phyloP scores from a whole-genome alignment of 495 filamentous ascomycete genomes.

The Aspergillus avenaceus region DNA sequence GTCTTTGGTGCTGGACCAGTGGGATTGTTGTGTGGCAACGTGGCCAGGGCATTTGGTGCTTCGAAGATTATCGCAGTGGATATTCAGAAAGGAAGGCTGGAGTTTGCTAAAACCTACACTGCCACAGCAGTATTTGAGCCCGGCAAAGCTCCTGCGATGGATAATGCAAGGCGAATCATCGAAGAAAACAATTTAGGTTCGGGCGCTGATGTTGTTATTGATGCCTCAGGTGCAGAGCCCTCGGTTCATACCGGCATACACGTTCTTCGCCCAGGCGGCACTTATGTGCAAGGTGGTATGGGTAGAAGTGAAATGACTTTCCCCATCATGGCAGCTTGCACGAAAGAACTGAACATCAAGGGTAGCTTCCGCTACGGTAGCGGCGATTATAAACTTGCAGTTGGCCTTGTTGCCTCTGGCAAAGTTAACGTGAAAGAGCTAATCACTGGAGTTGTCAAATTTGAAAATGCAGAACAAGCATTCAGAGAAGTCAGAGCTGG shows the following conservation, averaged over 20 bases:
- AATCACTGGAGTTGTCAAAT: conserved; percentile 50
- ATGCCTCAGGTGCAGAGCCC: conserved; percentile 52
- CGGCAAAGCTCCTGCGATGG: conserved; percentile 25
- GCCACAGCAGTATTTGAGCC: conserved; percentile 43
- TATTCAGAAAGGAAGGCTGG: conserved; percentile 45
- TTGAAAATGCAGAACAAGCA: conserved; percentile 49
- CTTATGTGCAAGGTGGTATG: conserved; percentile 59
- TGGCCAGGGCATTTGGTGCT: conserved; percentile 50
- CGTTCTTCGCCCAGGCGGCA: conserved; percentile 49
- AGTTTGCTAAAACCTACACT: conserved; percentile 49
- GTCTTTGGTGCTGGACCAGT: conserved; percentile 55
- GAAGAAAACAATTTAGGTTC: conserved; percentile 38
- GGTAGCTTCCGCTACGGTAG: conserved; percentile 53
- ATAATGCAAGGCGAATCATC: conserved; percentile 41
- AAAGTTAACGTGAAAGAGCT: conserved; percentile 48
- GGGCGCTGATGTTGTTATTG: conserved; percentile 54
- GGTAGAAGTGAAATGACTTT: conserved; percentile 52
- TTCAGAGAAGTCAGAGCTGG: conserved; percentile 45
- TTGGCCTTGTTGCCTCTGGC: conserved; percentile 47
- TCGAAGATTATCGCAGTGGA: conserved; percentile 51
- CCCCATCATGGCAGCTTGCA: conserved; percentile 54
- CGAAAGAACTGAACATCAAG: conserved; percentile 49
- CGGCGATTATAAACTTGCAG: conserved; percentile 52
- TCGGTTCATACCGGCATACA: conserved; percentile 52
- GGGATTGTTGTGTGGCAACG: conserved; percentile 50